Base-by-base conservation (phyloP, 2,329 filamentous ascomycete species). In the Xylaria sp. region DNA sequence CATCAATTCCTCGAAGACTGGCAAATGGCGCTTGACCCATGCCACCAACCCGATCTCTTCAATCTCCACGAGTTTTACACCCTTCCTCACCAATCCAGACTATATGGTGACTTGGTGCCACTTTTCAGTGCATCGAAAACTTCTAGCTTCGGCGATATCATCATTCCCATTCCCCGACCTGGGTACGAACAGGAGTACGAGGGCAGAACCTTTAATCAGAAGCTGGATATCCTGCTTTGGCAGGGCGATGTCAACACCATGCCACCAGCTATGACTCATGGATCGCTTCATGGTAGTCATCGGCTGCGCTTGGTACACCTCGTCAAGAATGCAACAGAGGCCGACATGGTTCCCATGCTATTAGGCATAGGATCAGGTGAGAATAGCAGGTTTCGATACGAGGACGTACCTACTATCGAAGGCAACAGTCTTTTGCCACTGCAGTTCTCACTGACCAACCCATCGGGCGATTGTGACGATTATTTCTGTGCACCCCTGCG, bases 81-180 rank as follows among this genome's bases (percentile, higher is more conserved):
- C 47, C 84, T 83, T 0, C 83, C 87, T 0, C 82, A 87, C 6
- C 78, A 82, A 0, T 78, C 84, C 63, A 82, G 83, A 53, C 82
- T 86, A 0, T 81, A 87, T 1, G 81, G 84, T 62, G 79, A 86
- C 18, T 78, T 94, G 3, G 74, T 89, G 1, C 91, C 91, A 0
- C 77, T 94, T 9, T 94, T 94, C 74, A 89, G 89, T 63, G 81
- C 89, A 59, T 87, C 85, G 53, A 91, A 91, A 67, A 84, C 87
- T 1, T 79, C 83, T 50, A 85, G 86, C 3, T 93, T 90, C 74
- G 84, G 82, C 63, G 91, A 95, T 70, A 90, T 95, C 39, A 74
- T 92, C 19, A 88, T 92, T 55, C 90, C 91, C 0, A 69, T 83
- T 77, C 80, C 66, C 73, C 81, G 55, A 2, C 57, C 63, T 10